Base-by-base conservation (phyloP, 306 rosid species). In the Sindora glabra region DNA sequence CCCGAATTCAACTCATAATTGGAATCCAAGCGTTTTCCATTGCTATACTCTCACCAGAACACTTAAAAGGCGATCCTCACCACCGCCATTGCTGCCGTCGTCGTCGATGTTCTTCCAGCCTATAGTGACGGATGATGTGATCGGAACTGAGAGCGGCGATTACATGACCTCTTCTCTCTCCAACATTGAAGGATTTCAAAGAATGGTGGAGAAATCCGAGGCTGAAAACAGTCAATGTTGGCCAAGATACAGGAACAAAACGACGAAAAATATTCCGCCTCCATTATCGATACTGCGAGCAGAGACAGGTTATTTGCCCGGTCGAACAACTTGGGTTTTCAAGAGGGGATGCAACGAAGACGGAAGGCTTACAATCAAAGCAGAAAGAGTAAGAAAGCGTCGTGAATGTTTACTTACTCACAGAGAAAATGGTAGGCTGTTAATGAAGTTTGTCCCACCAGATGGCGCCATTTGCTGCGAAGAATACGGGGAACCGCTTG, bases 141-240 rank as follows among this genome's bases (percentile, higher is more conserved):
- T 86, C 1, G 97, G 97, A 13, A 50, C 90, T 1, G 94, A 86
- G 57, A 90, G 90, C 11, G 95, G 90, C 0, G 83, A 82, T 18
- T 73, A 32, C 72, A 63, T 79, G 76, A 49, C 40, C 32, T 18
- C 48, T 5, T n/a, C n/a, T n/a, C n/a, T n/a, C n/a, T n/a, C n/a
- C n/a, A 57, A 39, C 2, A 5, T 30, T 0, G 67, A n/a, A 50
- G 1, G 77, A 68, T 2, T 10, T 18, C 10, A 58, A 46, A 34
- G 58, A 36, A 27, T 4, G 5, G 4, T 49, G 18, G 37, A 21
- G 13, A 19, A 39, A 16, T 8, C 15, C 10, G 42, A n/a, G n/a
- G n/a, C n/a, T 5, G 0, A 5, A 5, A 11, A 10, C 2, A 10
- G 6, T 4, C 17, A 12, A 6, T 14, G 6, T 0, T 51, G 41